Evolutionary conservation across 1,139 yeast genomes (phyloP), one percentile per base, ranked within the genome.

Genomic region (Suhomyces ambrosiae): DNA sequence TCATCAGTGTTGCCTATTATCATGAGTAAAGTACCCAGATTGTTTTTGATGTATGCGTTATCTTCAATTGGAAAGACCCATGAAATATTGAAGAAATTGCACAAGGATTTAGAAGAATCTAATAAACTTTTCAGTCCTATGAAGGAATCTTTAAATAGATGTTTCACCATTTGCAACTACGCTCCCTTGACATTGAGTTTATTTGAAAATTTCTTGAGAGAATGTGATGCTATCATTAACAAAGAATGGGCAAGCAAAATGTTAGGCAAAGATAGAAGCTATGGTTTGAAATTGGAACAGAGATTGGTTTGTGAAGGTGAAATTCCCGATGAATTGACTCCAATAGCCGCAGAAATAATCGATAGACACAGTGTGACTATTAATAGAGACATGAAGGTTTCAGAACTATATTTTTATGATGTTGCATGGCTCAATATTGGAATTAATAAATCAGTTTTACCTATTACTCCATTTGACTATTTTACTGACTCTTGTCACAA

Each of bases 21-120:
- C 14, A 58, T 86, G 53, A 79, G 87, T 38, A 82, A 81, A 47
- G 80, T 86, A 3, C 86, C 95, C 3, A 61, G 95, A 33, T 69
- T 84, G 15, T 74, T 87, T 42, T 65, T 87, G 48, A 70, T 81
- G 58, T 84, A 82, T 56, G 80, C 88, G 0, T 69, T 86, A 39
- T 74, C 88, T 3, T 85, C 86, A 11, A 74, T 85, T 18, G 79
- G 81, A 21, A 80, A 85, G 45, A 71, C 88, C 16, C 83, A 82
- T 55, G 80, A 80, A 47, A 71, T 81, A 42, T 53, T 76, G 42
- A 73, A 72, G 42, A 68, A 70, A 37, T 55, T 75, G 19, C 65
- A 73, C 34, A 63, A 68, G 38, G 75, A 71, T 42, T 55, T 71
- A 38, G 45, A 61, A n/a, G 75, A 65, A 28, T 49, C 66, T 43